Percentiles rank a stretch among this genome's conserved stretches.
phyloP scores from a whole-genome alignment of 2,329 filamentous ascomycete species.

The Clonostachys sp. region DNA sequence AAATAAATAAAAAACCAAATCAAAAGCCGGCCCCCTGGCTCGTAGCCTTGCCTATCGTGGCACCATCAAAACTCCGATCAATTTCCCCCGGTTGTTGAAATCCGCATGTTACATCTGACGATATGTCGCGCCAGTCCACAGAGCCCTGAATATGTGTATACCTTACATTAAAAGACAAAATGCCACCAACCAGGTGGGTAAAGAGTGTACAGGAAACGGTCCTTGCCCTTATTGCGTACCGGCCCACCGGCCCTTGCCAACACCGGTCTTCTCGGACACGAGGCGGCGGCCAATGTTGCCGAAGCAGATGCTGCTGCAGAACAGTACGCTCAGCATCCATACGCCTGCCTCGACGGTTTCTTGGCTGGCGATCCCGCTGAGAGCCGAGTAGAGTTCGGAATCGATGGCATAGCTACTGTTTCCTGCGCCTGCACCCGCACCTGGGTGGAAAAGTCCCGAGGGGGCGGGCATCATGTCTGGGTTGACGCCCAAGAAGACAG shows the following conservation, averaged over 20 bases:
- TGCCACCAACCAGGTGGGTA: too few relatives aligned
- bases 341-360: slow-evolving; percentile 69
- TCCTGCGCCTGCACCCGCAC: slow-evolving; percentile 4
- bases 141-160: too few relatives aligned
- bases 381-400: neutral
- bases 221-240: slow-evolving; percentile 24
- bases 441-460: slow-evolving; percentile 25
- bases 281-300: slow-evolving; percentile 88
- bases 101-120: too few relatives aligned
- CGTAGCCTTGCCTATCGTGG: too few relatives aligned
- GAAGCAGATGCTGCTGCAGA: slow-evolving; percentile 93
- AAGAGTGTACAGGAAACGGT: neutral
- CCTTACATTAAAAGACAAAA: too few relatives aligned
- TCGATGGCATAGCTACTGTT: neutral
- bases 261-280: slow-evolving; percentile 44
- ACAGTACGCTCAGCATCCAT: slow-evolving; percentile 91
- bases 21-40: too few relatives aligned
- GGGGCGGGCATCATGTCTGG: slow-evolving; percentile 74
- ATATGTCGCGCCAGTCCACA: too few relatives aligned
- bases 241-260: slow-evolving; percentile 38
- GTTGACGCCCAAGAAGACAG: slow-evolving; percentile 68
- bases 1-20: too few relatives aligned
- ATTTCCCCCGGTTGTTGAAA: too few relatives aligned
- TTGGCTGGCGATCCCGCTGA: slow-evolving; percentile 40
- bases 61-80: too few relatives aligned